Percentiles rank a stretch among this genome's conserved stretches.
Evolutionary conservation across 2,329 filamentous ascomycete genomes (phyloP).

Genomic region (Ophiostoma populinum): DNA sequence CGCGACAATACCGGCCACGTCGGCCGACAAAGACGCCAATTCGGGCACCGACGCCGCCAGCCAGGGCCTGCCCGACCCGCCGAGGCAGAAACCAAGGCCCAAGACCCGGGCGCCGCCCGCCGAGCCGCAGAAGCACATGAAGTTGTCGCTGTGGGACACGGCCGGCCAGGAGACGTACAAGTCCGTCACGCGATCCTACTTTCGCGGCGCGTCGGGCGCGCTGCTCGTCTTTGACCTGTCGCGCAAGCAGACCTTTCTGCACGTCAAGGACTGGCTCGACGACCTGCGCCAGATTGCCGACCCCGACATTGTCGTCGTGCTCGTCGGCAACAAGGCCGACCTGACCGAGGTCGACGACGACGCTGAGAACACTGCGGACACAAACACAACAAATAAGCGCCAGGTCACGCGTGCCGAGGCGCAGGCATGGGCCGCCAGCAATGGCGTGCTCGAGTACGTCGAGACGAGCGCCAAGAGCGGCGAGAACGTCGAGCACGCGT

Average conservation of each 20-base stretch:
- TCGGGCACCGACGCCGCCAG: slow-evolving; percentile 12
- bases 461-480: slow-evolving; percentile 95
- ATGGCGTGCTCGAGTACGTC: slow-evolving; percentile 82
- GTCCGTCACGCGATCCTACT: slow-evolving; percentile 85
- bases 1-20: not conserved
- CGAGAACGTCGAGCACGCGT: slow-evolving; percentile 83
- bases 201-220: slow-evolving; percentile 54
- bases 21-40: slow-evolving; percentile 1
- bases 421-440: slow-evolving; percentile 70
- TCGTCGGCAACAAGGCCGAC: slow-evolving; percentile 93
- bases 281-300: slow-evolving; percentile 91
- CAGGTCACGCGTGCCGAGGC: slow-evolving; percentile 74
- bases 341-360: slow-evolving; percentile 31
- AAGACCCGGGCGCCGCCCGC: too few species aligned
- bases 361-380: slow-evolving; percentile 15
- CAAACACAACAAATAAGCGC: slow-evolving; percentile 38
- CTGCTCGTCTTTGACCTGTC: slow-evolving; percentile 93
- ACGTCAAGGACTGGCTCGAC: slow-evolving; percentile 83
- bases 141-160: slow-evolving; percentile 87
- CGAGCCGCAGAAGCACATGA: slow-evolving; percentile 60
- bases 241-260: slow-evolving; percentile 65
- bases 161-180: slow-evolving; percentile 97
- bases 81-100: slow-evolving; percentile 12
- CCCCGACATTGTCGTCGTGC: slow-evolving; percentile 80
- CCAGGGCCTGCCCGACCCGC: slow-evolving; percentile 35